Evolutionary conservation across 2,329 filamentous ascomycete genomes (phyloP).

Genomic region (Alternaria ventricosa): DNA sequence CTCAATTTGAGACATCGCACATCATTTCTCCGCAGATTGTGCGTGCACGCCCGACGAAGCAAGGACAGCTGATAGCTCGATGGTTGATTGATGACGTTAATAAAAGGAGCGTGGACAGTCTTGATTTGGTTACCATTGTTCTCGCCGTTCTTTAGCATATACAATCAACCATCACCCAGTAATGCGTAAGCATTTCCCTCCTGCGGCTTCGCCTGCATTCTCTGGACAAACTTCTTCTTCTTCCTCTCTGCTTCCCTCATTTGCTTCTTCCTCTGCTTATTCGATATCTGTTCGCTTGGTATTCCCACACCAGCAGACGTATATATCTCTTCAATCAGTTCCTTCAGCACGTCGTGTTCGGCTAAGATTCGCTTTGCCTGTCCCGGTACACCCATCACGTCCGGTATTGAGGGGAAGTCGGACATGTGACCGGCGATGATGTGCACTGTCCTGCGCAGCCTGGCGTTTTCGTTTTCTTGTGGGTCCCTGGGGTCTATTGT

Average conservation of each 20-base stretch:
- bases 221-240: slow-evolving; percentile 27
- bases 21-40: no score
- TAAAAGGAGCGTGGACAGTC: no score
- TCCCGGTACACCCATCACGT: slow-evolving; percentile 35
- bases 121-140: rapidly evolving
- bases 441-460: background rate
- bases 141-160: no score
- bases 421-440: slow-evolving; percentile 25
- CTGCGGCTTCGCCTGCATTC: slow-evolving; percentile 9
- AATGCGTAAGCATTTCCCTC: background rate
- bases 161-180: background rate
- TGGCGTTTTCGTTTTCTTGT: background rate
- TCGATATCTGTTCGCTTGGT: slow-evolving; percentile 20
- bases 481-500: rapidly evolving
- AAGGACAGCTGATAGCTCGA: no score
- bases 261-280: slow-evolving; percentile 34
- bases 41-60: no score
- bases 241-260: slow-evolving; percentile 37
- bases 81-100: no score
- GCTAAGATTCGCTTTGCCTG: slow-evolving; percentile 20
- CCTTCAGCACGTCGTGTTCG: slow-evolving; percentile 22
- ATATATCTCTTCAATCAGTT: slow-evolving; percentile 38
- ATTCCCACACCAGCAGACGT: slow-evolving; percentile 29
- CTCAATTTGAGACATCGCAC: no score
- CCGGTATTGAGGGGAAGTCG: slow-evolving; percentile 30